These are phyloP conservation scores for Tylopilus rubrobrunneus DNA, from an alignment of 768 basidiomycete species.

Conservation along the genomic window DNA sequence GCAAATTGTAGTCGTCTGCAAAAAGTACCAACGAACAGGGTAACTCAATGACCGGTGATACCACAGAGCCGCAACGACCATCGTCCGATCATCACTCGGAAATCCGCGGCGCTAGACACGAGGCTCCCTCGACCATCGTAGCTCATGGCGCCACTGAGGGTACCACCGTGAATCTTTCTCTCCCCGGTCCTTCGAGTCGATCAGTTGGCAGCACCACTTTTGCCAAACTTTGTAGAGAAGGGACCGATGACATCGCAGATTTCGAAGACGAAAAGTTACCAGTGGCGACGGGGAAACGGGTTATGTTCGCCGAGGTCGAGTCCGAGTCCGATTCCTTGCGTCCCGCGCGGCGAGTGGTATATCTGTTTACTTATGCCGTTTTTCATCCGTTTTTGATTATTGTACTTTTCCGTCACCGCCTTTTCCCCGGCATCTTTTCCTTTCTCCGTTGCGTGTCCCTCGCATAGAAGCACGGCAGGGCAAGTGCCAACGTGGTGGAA, in stretches of 20 bases:
- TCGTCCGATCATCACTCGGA: conserved; percentile 15
- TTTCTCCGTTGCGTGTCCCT: neutral
- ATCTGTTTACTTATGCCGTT: neutral
- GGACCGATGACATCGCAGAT: conserved; percentile 25
- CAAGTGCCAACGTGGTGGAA: conserved; percentile 5
- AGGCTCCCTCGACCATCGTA: conserved; percentile 7
- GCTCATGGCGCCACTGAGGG: conserved; percentile 6
- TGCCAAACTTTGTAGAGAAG: conserved; percentile 24
- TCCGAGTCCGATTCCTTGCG: conserved; percentile 15
- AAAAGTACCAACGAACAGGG: conserved; percentile 13
- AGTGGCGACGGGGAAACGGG: conserved; percentile 23
- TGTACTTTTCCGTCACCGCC: neutral
- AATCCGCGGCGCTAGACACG: conserved; percentile 16
- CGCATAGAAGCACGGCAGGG: conserved; percentile 25
- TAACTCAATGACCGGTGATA: conserved; percentile 9
- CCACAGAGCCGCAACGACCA: conserved; percentile 7
- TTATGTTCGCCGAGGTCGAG: conserved; percentile 20
- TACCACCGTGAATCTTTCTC: conserved; percentile 6
- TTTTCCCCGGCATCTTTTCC: neutral
- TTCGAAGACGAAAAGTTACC: conserved; percentile 19
- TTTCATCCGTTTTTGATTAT: neutral
- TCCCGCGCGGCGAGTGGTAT: conserved; percentile 28
- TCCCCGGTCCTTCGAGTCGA: conserved; percentile 18
- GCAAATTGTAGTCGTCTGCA: conserved; percentile 11
- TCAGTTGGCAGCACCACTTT: conserved; percentile 20